Evolutionary conservation across 148 eudicot genomes (phyloP), one percentile per base, ranked within the genome.

Genomic region (Oxyria digyna): DNA sequence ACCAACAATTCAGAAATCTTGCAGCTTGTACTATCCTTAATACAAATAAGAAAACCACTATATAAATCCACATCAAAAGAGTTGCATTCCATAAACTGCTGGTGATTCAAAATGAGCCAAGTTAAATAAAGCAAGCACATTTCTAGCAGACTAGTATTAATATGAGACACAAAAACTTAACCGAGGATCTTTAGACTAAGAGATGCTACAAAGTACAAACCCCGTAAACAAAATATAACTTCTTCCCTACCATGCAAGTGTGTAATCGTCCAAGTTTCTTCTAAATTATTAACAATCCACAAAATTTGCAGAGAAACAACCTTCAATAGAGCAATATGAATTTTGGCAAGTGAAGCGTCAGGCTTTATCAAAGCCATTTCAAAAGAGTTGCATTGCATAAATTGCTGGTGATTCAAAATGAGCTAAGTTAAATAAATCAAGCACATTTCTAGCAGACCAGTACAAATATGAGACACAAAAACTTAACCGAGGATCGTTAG

Each of bases 311-410:
- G 41, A 71, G 62, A 33, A 17, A 42, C 45, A 40, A n/a, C 98
- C 98, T 90, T 88, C 65, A 94, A 76, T 71, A 94, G 87, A 57
- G 46, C 48, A 29, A 86, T 69, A 69, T 94, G 98, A 70, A 94
- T 85, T 79, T 81, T 84, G 35, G 86, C 63, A 69, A 90, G 96
- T 24, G 79, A 69, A 59, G 18, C 64, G 72, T 94, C 84, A 9
- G 87, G 85, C 15, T 71, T 72, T 20, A 94, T 88, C 32, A 18
- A 18, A 49, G 18, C 18, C 18, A 49, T 24, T n/a, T 49, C 55
- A n/a, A 49, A 49, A 18, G 35, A 27, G 27, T 10, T 52, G 14
- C 59, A 52, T 52, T 23, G 57, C 27, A 20, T 10, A 8, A 3
- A 20, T 1, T 54, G 15, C 10, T 3, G 8, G 24, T 54, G 32